Evolutionary conservation across 1,284 basidiomycete species (phyloP), one percentile per base, ranked within the genome.

Genomic region (Phellopilus nigrolimitatus): DNA sequence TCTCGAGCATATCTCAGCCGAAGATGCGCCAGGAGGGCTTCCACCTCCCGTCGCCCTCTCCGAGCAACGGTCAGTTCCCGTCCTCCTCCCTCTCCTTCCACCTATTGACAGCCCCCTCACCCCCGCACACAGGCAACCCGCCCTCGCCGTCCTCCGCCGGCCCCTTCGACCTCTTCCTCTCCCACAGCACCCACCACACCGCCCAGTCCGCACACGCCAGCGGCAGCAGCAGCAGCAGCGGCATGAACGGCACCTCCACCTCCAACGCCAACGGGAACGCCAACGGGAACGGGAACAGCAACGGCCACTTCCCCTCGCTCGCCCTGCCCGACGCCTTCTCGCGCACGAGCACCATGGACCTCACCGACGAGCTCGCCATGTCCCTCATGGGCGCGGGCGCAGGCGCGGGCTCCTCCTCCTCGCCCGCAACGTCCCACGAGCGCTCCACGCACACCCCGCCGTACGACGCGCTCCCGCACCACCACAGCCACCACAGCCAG

Each of bases 21-120:
- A 70, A 70, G 59, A 63, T 71, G 56, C 66, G 71, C 57, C 80
- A 82, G 61, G 81, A 84, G 67, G 82, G 82, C 61, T 84, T 84
- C 65, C 80, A 83, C 54, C 68, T 80, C 31, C 76, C 73, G 15
- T 75, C 71, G 48, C 73, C 74, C 12, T 63, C 68, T 10, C 68
- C 67, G 58, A 66, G 69, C n/a, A 64, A 67, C 41, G 47, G 47
- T 48, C 22, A 15, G 37, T 37, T 15, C 44, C 30, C 6, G 28
- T 10, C 50, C 10, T 34, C 2, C 21, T 49, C 30, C 24, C 50
- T 36, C 19, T 25, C 19, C 5, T 17, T 46, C 13, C 17, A 15
- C 33, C 33, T 19, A 39, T 17, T 17, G 12, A 10, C 17, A 19
- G 15, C 19, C 21, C 33, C 19, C 27, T 22, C 22, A 44, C 30